Base-by-base conservation (phyloP, 2,329 filamentous ascomycete genomes). In the Ramichloridium luteum region DNA sequence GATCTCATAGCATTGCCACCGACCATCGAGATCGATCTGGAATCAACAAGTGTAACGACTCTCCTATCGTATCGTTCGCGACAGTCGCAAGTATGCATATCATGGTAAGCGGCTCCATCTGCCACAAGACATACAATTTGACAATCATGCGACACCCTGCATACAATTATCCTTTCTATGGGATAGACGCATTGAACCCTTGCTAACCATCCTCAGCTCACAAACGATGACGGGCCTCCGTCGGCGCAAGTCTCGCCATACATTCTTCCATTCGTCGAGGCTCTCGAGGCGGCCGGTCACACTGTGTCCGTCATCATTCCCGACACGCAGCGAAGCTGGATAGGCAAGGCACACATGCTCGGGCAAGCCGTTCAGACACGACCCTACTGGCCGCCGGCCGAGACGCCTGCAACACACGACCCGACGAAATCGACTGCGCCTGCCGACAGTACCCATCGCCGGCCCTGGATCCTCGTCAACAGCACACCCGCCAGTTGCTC, bases 311-410 rank as follows among this genome's bases (percentile, higher is more conserved):
- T 98, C 30, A 80, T 90, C 41, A 72, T 98, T 10, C 90, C 90
- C 2, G 74, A 94, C 56, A 78, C 77, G 5, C 90, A 98, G 61
- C 77, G 88, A 40, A 93, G 85, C 35, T 98, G 90, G 90, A 96
- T 98, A 50, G 86, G 86, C 48, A 98, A 98, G 65, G 90, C 90
- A 3, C 90, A 96, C 59, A 81, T 96, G 51, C 85, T 96, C 48
- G 86, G 86, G 35, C 56, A 72, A 41, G 72, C 76, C 31, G 74
- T 82, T 40, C 80, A 80, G 33, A 77, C 74, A 11, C 74, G 68
- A 27, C 77, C 81, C 54, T 59, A 66, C 29, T 76, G 15, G 67
- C 76, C 23, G 55, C 65, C 28, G 47, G 57, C 30, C 11, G 34
- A 34, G 14, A 47, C 34, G 5, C 52, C 51, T 4, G 38, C 41